Conservation (phyloP, 805 yeast species). For the Jamesozyma piceae region DNA sequence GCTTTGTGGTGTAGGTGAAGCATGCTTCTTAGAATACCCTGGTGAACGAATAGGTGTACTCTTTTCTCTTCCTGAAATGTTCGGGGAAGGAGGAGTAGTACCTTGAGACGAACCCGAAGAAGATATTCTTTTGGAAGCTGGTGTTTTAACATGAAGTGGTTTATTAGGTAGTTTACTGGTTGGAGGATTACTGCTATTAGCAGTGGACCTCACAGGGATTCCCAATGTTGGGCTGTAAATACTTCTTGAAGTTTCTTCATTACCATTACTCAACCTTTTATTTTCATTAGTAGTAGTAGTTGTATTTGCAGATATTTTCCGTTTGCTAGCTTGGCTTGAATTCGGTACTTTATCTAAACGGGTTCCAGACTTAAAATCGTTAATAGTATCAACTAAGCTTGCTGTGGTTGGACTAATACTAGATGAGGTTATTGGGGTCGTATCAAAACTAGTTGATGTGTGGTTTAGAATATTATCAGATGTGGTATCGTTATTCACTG, state of each 20-base stretch:
- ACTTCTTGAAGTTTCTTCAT: neutral
- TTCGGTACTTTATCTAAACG: too few species aligned
- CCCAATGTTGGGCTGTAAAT: neutral
- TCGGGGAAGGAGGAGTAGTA: neutral
- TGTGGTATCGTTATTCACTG: constrained; percentile 1
- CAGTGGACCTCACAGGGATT: neutral
- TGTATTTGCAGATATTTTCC: neutral
- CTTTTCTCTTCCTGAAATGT: neutral
- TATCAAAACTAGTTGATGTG: constrained; percentile 4
- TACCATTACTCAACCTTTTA: neutral
- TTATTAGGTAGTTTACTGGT: neutral
- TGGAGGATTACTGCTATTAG: neutral
- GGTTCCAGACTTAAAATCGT: neutral
- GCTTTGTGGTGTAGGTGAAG: constrained; percentile 4
- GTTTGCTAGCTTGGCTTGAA: neutral
- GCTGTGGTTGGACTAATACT: neutral
- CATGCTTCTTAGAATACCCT: neutral
- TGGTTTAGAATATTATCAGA: constrained; percentile 3
- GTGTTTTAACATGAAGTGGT: neutral
- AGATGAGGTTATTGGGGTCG: neutral
- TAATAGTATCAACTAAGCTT: neutral
- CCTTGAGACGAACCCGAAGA: neutral
- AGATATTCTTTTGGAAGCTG: neutral
- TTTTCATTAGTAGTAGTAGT: neutral
- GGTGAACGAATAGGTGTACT: neutral